Evolutionary conservation across 1,139 yeast genomes (phyloP).

Genomic region (Geotrichum reessii): DNA sequence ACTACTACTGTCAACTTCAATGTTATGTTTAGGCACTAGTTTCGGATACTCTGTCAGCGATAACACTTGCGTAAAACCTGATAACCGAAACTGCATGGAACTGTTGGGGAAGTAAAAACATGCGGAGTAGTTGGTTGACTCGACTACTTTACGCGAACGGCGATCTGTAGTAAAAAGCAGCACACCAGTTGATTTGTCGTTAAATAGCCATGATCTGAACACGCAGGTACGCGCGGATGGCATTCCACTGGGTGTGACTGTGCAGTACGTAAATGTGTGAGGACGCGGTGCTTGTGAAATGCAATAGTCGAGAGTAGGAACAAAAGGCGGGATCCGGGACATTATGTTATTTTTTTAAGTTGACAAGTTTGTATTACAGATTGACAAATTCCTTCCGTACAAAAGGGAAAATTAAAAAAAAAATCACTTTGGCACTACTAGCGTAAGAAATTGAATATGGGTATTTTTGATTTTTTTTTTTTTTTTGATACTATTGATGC

Average conservation of each 20-base stretch:
- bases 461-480: too few relatives aligned
- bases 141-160: conserved; percentile 55
- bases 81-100: conserved; percentile 64
- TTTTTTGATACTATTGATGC: background rate
- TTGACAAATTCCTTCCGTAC: conserved; percentile 34
- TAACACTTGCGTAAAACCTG: conserved; percentile 54
- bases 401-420: conserved; percentile 25
- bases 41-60: conserved; percentile 12
- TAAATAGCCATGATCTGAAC: conserved; percentile 68
- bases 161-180: conserved; percentile 67
- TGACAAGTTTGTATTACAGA: background rate
- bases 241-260: conserved; percentile 51
- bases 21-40: conserved; percentile 3
- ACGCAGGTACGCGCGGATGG: conserved; percentile 69
- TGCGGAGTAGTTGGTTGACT: conserved; percentile 51
- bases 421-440: too few relatives aligned
- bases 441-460: too few relatives aligned
- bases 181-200: conserved; percentile 61
- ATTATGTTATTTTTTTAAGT: conserved; percentile 11
- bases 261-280: conserved; percentile 57
- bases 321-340: conserved; percentile 31
- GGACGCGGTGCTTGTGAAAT: conserved; percentile 26
- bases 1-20: conserved; percentile 5
- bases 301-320: conserved; percentile 27
- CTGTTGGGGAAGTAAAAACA: conserved; percentile 62